Evolutionary conservation across 192 early-diverging fungal species (phyloP).

Genomic region (Fimicolochytrium jonesii): DNA sequence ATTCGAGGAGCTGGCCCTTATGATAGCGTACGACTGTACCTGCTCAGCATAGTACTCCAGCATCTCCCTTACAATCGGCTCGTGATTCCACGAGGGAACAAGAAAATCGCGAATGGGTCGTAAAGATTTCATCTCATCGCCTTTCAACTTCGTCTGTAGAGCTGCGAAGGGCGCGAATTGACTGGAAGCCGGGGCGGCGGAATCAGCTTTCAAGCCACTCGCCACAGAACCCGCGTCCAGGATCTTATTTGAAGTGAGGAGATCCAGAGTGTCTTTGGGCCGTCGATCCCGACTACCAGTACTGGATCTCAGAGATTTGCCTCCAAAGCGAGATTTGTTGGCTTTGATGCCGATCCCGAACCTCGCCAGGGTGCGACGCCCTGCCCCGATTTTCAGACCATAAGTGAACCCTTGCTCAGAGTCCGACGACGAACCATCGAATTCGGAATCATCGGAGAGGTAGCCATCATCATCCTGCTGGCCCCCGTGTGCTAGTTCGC

Average conservation of each 20-base stretch:
- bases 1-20: no score
- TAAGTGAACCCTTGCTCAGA: slow-evolving; percentile 14
- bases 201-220: no score
- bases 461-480: slow-evolving; percentile 2
- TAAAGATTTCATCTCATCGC: no score
- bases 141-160: no score
- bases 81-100: slow-evolving; percentile 30
- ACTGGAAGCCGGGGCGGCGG: no score
- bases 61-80: slow-evolving; percentile 49
- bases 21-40: slow-evolving; percentile 35
- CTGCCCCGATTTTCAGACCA: slow-evolving; percentile 20
- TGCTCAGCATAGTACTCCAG: slow-evolving; percentile 72
- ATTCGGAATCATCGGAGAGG: slow-evolving; percentile 6
- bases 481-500: no score
- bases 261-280: no score
- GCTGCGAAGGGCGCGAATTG: no score
- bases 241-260: no score
- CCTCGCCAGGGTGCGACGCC: slow-evolving; percentile 9
- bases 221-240: no score
- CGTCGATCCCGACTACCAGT: no score
- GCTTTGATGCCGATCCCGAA: slow-evolving; percentile 13
- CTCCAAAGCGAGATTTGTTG: not conserved
- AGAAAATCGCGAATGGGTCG: slow-evolving; percentile 22
- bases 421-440: slow-evolving; percentile 1
- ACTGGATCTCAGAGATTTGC: no score